These are phyloP conservation scores for Chalaropsis thielavioides DNA, from an alignment of 2,329 filamentous ascomycete species.

Conservation along the genomic window DNA sequence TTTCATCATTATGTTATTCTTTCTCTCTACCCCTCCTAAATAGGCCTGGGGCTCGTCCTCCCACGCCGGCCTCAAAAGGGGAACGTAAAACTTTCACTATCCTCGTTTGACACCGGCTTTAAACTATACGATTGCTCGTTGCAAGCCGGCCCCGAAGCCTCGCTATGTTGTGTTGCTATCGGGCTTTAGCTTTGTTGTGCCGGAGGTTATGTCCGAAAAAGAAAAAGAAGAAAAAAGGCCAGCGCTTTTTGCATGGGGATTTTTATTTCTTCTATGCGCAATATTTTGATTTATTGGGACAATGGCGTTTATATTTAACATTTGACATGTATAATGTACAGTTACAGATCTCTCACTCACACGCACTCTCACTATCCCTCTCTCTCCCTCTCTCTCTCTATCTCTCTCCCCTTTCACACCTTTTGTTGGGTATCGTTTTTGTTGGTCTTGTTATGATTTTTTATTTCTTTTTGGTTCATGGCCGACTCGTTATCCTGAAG, in stretches of 20 bases:
- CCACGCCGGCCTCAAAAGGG: not conserved
- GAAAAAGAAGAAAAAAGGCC: not conserved
- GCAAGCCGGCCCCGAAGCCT: not conserved
- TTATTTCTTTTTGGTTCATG: conserved; percentile 14
- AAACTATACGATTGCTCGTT: not conserved
- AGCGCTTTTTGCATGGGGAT: not conserved
- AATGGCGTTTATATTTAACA: not conserved
- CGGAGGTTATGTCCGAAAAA: conserved; percentile 9
- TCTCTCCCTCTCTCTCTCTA: no score
- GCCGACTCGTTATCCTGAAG: conserved; percentile 10
- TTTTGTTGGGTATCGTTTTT: not conserved
- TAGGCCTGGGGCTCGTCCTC: not conserved
- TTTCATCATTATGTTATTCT: not conserved
- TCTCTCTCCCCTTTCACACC: no score
- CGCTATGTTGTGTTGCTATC: not conserved
- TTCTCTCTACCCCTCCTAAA: not conserved
- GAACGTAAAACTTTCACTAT: not conserved
- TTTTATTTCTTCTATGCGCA: not conserved
- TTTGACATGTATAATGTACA: not conserved
- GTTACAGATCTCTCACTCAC: no score
- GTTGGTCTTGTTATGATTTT: conserved; percentile 11
- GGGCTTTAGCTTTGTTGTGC: not conserved
- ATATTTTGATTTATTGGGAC: not conserved
- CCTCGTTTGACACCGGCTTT: not conserved
- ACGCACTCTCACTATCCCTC: no score